phyloP scores from a whole-genome alignment of 2,329 filamentous ascomycete species.

The Cladophialophora carrionii region DNA sequence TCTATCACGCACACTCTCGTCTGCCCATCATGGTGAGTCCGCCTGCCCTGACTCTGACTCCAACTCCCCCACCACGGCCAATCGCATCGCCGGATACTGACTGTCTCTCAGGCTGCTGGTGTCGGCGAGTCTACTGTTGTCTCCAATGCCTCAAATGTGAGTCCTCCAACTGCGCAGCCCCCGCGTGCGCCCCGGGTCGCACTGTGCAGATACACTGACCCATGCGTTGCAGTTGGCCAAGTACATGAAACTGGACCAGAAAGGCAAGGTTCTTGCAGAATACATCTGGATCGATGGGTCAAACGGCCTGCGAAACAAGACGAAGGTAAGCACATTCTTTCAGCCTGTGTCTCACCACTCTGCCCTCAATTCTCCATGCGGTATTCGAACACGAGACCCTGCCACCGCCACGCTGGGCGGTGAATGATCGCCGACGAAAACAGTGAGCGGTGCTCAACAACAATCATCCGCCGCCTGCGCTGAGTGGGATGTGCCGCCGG shows the following conservation, averaged over 20 bases:
- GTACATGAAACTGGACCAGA: conserved; percentile 88
- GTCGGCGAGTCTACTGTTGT: conserved; percentile 50
- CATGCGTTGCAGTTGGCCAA: conserved; percentile 72
- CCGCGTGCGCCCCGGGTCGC: conserved; percentile 36
- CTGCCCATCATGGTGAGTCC: conserved; percentile 34
- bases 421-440: conserved; percentile 1
- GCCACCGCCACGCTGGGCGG: conserved; percentile 3
- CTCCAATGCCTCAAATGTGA: conserved; percentile 51
- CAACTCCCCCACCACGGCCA: neutral
- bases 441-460: neutral
- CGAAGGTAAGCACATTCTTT: conserved; percentile 70
- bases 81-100: conserved; percentile 11
- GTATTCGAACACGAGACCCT: conserved; percentile 15
- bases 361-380: neutral
- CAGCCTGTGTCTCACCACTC: conserved; percentile 10
- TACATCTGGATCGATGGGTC: conserved; percentile 93
- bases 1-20: conserved; percentile 3
- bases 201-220: conserved; percentile 23
- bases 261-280: conserved; percentile 85
- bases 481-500: neutral
- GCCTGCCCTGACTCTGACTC: neutral
- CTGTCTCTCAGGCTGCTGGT: conserved; percentile 20
- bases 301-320: conserved; percentile 89
- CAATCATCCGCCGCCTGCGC: neutral
- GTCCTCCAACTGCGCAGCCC: conserved; percentile 34